Evolutionary conservation across 108 stramenopile species (phyloP).

Genomic region (Fragilariopsis cylindrus): DNA sequence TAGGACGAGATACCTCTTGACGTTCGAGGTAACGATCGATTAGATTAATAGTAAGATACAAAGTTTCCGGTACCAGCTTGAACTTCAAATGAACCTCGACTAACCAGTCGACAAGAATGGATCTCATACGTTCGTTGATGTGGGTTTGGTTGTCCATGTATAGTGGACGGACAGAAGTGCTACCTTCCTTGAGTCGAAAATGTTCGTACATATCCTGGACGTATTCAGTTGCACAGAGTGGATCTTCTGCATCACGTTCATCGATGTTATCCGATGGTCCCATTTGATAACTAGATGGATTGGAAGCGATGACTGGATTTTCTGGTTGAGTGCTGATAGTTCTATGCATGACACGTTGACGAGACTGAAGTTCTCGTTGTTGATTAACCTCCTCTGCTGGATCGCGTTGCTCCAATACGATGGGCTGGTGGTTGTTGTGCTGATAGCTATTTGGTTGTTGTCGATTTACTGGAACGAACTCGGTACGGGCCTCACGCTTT

Average conservation of each 20-base stretch:
- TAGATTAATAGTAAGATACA: slow-evolving; percentile 86
- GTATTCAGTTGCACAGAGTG: slow-evolving; percentile 92
- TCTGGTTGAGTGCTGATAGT: slow-evolving; percentile 11
- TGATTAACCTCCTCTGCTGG: slow-evolving; percentile 17
- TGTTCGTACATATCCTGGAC: slow-evolving; percentile 95
- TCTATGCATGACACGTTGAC: slow-evolving; percentile 27
- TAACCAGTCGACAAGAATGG: slow-evolving; percentile 95
- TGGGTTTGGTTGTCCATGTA: slow-evolving; percentile 65
- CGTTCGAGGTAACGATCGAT: slow-evolving; percentile 86
- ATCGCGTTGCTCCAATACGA: slow-evolving; percentile 33
- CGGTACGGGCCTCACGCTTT: slow-evolving; percentile 29
- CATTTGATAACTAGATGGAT: slow-evolving; percentile 67
- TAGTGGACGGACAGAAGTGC: slow-evolving; percentile 74
- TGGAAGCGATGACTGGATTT: slow-evolving; percentile 12
- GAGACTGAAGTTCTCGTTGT: slow-evolving; percentile 16
- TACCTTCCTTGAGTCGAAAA: slow-evolving; percentile 82
- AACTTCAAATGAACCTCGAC: slow-evolving; percentile 95
- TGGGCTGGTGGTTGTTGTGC: slow-evolving; percentile 13
- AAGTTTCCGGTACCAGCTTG: slow-evolving; percentile 86
- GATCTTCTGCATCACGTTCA: slow-evolving; percentile 91
- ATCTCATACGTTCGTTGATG: slow-evolving; percentile 92
- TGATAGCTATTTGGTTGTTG: slow-evolving; percentile 22
- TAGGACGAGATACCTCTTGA: slow-evolving; percentile 76
- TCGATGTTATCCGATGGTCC: slow-evolving; percentile 92
- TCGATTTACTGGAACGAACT: slow-evolving; percentile 34